phyloP scores from a whole-genome alignment of 805 yeast genomes.

The Candida coquimbonensis region DNA sequence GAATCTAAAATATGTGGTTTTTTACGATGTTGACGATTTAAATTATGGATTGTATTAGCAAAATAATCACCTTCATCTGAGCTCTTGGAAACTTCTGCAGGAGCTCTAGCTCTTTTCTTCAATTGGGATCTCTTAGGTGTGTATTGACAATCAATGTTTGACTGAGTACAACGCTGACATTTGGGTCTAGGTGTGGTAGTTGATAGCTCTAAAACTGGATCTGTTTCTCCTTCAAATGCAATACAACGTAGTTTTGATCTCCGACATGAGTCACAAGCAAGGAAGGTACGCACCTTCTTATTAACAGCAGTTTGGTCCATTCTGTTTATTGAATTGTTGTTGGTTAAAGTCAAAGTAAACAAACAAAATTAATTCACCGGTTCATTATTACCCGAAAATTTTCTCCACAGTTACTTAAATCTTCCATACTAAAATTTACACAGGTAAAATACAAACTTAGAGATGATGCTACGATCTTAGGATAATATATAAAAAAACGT shows the following conservation, averaged over 20 bases:
- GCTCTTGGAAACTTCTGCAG: background rate
- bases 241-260: constrained; percentile 10
- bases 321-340: no score
- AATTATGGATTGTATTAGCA: constrained; percentile 7
- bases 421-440: no score
- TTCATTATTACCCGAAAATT: no score
- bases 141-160: constrained; percentile 6
- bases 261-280: constrained; percentile 14
- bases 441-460: no score
- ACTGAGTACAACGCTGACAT: constrained; percentile 9
- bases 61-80: constrained; percentile 5
- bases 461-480: no score
- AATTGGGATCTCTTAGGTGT: constrained; percentile 13
- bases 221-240: background rate
- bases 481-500: no score
- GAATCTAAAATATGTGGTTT: constrained; percentile 10
- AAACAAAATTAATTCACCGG: no score
- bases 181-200: background rate
- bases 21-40: constrained; percentile 6
- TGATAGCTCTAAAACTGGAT: background rate
- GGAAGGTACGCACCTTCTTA: constrained; percentile 7
- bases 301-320: no score
- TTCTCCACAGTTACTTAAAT: no score
- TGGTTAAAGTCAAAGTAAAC: no score
- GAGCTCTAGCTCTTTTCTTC: constrained; percentile 3